Evolutionary conservation across 306 rosid genomes (phyloP), one percentile per base, ranked within the genome.

Genomic region (Crotalaria pallida): DNA sequence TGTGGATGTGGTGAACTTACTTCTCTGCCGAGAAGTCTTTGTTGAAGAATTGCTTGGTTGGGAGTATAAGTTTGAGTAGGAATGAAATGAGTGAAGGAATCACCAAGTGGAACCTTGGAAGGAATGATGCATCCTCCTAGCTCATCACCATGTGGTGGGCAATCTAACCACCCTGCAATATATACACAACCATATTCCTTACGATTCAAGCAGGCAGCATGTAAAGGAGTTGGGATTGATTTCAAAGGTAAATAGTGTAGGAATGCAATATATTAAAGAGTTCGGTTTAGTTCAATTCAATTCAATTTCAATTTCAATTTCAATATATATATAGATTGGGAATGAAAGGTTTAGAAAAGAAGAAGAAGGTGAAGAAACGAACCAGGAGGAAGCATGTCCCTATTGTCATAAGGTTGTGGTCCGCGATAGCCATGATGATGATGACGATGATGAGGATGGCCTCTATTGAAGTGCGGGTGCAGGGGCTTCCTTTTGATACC

Each of bases 91-190:
- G 84, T 83, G 71, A 82, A 94, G 23, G 94, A 65, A 57, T 94
- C 97, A 64, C 88, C 86, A 16, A 94, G 89, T 18, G 98, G 98
- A 84, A 94, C 98, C 87, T 94, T 94, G 18, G 98, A 94, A 85
- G 98, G 98, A 65, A 94, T 83, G 77, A 94, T 80, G 83, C 79
- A 79, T 70, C 59, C 84, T 70, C 59, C 84, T 68, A 94, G 74
- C 78, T 90, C 97, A 33, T 82, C 81, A 73, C 98, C 98, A 29
- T 49, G 73, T 41, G 94, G 45, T 2, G 96, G 96, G 77, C 98
- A 94, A 74, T 80, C 95, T 84, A 90, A 83, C 98, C 98, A 94
- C 78, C 98, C 98, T 94, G 88, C 66, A 79, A 22, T 72, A 50
- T 17, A 34, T 17, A 71, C 53, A 55, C 18, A 62, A 55, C 16